Percentiles rank a stretch among this genome's conserved stretches.
Evolutionary conservation across 306 rosid genomes (phyloP).

Genomic region (Trifolium dubium): DNA sequence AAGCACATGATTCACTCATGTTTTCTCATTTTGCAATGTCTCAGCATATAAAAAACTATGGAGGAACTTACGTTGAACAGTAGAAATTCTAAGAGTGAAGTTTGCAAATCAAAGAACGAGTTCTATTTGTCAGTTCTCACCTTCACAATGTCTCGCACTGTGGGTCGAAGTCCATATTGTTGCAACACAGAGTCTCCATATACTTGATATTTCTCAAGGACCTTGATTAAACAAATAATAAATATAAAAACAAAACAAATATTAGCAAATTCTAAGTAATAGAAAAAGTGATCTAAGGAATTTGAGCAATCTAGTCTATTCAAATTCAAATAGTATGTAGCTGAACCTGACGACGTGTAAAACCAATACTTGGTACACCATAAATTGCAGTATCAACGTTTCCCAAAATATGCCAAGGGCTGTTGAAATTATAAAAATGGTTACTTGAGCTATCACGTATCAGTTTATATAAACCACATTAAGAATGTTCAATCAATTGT

Average conservation of each 20-base stretch:
- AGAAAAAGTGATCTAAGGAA: conserved; percentile 28
- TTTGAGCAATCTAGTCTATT: conserved; percentile 36
- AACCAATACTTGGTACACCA: conserved; percentile 73
- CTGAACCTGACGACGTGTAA: conserved; percentile 91
- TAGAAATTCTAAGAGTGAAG: conserved; percentile 5
- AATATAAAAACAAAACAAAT: neutral
- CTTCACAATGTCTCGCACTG: conserved; percentile 81
- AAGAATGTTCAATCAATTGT: conserved; percentile 27
- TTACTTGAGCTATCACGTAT: conserved; percentile 37
- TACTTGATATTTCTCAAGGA: conserved; percentile 78
- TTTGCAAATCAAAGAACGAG: conserved; percentile 26
- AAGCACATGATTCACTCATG: neutral
- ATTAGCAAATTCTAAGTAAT: neutral
- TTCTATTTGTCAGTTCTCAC: conserved; percentile 46
- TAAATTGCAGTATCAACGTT: conserved; percentile 79
- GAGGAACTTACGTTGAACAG: conserved; percentile 9
- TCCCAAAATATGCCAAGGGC: conserved; percentile 92
- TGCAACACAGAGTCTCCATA: conserved; percentile 86
- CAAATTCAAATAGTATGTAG: conserved; percentile 46
- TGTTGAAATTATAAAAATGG: conserved; percentile 49
- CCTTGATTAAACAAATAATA: conserved; percentile 47
- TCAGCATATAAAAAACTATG: conserved; percentile 1
- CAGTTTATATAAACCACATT: conserved; percentile 17
- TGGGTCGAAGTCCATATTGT: conserved; percentile 73
- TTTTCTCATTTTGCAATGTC: neutral